Evolutionary conservation across 768 basidiomycete genomes (phyloP).

Genomic region (Chalciporus pseudorubinellus): DNA sequence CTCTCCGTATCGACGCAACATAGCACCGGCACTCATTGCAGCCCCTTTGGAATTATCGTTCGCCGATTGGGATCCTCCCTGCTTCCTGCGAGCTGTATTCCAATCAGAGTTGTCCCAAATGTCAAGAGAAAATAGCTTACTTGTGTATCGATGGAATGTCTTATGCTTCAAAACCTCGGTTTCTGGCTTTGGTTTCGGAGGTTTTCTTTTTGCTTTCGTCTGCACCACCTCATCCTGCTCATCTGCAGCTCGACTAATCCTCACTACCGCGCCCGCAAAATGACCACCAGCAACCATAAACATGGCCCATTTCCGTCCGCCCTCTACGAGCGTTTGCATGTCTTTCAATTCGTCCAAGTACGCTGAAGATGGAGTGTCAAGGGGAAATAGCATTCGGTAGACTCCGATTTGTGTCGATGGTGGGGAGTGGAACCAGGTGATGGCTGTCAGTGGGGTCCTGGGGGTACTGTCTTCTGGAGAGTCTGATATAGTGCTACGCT

Average conservation of each 20-base stretch:
- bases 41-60: slow-evolving; percentile 93
- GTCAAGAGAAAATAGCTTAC: slow-evolving; percentile 46
- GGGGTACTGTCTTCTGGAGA: slow-evolving; percentile 39
- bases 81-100: slow-evolving; percentile 85
- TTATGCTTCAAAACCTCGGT: slow-evolving; percentile 85
- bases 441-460: slow-evolving; percentile 58
- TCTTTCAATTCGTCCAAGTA: slow-evolving; percentile 61
- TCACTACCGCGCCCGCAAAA: slow-evolving; percentile 89
- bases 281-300: slow-evolving; percentile 98
- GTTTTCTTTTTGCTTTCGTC: slow-evolving; percentile 49
- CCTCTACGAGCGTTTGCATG: slow-evolving; percentile 55
- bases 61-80: slow-evolving; percentile 90
- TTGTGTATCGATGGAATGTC: slow-evolving; percentile 98
- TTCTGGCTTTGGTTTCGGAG: slow-evolving; percentile 68
- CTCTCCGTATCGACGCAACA: slow-evolving; percentile 92
- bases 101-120: slow-evolving; percentile 7
- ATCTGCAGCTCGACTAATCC: slow-evolving; percentile 56
- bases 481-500: slow-evolving; percentile 43
- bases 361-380: slow-evolving; percentile 33
- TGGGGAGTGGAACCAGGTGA: slow-evolving; percentile 89
- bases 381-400: slow-evolving; percentile 75
- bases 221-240: slow-evolving; percentile 39
- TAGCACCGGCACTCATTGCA: slow-evolving; percentile 93
- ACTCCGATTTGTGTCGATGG: slow-evolving; percentile 88
- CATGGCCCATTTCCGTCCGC: slow-evolving; percentile 83